Evolutionary conservation across 768 basidiomycete genomes (phyloP).

Genomic region (Lactarius quietus): DNA sequence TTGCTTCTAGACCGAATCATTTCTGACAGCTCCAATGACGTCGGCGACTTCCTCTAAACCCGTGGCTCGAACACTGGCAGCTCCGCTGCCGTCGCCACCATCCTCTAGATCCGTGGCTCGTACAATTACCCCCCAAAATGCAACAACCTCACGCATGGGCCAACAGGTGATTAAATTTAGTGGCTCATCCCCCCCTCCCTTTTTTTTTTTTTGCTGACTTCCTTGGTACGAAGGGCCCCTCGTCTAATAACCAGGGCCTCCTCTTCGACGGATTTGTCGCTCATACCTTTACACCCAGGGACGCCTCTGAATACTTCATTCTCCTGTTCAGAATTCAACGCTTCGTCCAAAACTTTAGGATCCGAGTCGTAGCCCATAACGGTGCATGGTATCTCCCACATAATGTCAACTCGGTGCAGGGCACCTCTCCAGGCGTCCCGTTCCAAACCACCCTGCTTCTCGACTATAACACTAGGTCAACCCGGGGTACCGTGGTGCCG

Average conservation of each 20-base stretch:
- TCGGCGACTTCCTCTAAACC: background rate
- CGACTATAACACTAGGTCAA: background rate
- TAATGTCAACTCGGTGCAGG: background rate
- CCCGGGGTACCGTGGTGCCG: conserved; percentile 5
- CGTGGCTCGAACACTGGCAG: background rate
- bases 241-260: background rate
- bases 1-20: background rate
- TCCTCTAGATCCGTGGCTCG: background rate
- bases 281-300: background rate
- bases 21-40: background rate
- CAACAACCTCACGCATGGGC: too few species aligned
- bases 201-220: too few species aligned
- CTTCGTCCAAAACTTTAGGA: background rate
- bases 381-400: conserved; percentile 7
- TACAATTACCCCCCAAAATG: background rate
- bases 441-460: background rate
- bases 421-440: background rate
- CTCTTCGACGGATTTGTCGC: conserved; percentile 6
- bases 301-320: background rate
- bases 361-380: background rate
- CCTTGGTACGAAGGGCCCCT: too few species aligned
- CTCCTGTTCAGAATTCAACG: background rate
- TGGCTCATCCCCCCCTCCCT: too few species aligned
- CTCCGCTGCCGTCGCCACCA: background rate
- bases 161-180: too few species aligned